These are phyloP conservation scores for Hypoxylon fragiforme DNA, from an alignment of 495 filamentous ascomycete genomes.

Conservation along the genomic window DNA sequence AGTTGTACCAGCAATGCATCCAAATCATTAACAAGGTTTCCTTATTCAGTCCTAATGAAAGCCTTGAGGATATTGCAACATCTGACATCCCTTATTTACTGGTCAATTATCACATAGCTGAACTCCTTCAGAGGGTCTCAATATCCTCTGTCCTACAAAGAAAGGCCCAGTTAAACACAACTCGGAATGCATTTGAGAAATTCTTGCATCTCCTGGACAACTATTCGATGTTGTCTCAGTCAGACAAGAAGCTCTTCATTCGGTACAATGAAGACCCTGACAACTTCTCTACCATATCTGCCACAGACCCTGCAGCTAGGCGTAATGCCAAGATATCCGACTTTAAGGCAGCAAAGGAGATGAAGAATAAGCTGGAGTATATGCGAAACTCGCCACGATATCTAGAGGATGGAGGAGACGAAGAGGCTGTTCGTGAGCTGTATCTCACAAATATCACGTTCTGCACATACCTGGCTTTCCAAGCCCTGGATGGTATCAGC, in stretches of 20 bases:
- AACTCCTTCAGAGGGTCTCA: conserved; percentile 47
- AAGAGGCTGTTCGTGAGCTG: conserved; percentile 74
- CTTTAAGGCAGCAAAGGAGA: conserved; percentile 82
- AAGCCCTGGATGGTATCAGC: conserved; percentile 78
- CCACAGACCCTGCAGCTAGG: conserved; percentile 70
- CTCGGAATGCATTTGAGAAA: conserved; percentile 70
- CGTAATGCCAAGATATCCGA: conserved; percentile 83
- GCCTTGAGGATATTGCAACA: conserved; percentile 83
- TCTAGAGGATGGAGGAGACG: conserved; percentile 58
- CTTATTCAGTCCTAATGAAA: conserved; percentile 89
- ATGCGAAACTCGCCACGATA: conserved; percentile 50
- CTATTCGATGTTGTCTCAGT: conserved; percentile 70
- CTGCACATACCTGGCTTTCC: conserved; percentile 77
- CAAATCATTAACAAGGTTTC: conserved; percentile 68
- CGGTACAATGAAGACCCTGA: conserved; percentile 67
- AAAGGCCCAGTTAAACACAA: conserved; percentile 61
- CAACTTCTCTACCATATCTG: conserved; percentile 68
- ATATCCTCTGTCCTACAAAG: conserved; percentile 62
- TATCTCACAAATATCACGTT: conserved; percentile 75
- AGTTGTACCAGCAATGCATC: conserved; percentile 72
- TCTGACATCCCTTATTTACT: conserved; percentile 73
- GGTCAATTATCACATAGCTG: conserved; percentile 39
- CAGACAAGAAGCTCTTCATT: conserved; percentile 72
- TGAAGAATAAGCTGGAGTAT: conserved; percentile 76
- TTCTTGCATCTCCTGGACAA: conserved; percentile 75